phyloP scores from a whole-genome alignment of 139 green algal genomes.

The Chlamydomonas sp. region DNA sequence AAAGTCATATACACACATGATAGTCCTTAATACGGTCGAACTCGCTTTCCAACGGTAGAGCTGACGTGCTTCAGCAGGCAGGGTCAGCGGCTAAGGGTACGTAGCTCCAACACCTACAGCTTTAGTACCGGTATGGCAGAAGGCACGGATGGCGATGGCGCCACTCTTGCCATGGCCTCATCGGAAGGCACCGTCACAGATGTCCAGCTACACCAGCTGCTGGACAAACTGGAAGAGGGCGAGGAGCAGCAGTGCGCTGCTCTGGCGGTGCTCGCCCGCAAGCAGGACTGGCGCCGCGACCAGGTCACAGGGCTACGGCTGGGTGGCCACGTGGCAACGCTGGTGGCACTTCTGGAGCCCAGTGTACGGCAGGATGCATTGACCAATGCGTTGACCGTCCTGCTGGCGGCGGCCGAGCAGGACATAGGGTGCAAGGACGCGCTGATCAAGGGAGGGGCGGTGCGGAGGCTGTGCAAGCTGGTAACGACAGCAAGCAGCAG shows the following conservation, averaged over 20 bases:
- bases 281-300: neutral
- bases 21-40: no score
- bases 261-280: neutral
- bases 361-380: neutral
- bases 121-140: no score
- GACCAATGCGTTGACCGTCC: neutral
- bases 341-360: neutral
- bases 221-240: neutral
- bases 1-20: no score
- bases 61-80: no score
- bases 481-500: neutral
- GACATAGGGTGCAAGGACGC: neutral
- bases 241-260: neutral
- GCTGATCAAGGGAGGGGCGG: neutral
- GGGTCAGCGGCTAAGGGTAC: no score
- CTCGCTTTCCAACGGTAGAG: no score
- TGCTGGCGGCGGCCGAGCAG: neutral
- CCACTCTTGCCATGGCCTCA: neutral
- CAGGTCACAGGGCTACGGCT: neutral
- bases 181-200: neutral
- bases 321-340: neutral
- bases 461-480: neutral
- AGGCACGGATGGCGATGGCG: neutral
- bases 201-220: neutral
- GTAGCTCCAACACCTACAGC: no score